These are phyloP conservation scores for Neurospora sp. DNA, from an alignment of 2,329 filamentous ascomycete genomes.

Conservation along the genomic window DNA sequence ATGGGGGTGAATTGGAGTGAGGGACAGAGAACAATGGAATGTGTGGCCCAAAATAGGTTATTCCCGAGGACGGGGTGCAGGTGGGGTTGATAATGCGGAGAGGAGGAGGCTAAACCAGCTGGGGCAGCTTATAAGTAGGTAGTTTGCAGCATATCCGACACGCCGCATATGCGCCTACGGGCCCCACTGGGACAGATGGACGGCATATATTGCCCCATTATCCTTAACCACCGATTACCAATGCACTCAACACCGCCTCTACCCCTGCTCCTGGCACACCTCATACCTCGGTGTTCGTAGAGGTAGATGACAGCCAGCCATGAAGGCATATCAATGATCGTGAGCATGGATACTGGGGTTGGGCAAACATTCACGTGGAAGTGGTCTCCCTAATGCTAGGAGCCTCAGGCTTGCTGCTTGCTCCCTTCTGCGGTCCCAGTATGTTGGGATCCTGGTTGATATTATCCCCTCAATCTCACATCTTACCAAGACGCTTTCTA, in stretches of 20 bases:
- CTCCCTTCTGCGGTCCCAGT: not conserved
- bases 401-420: not conserved
- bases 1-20: not conserved
- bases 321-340: not conserved
- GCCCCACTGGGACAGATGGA: not conserved
- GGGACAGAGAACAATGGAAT: conserved; percentile 5
- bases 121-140: conserved; percentile 14
- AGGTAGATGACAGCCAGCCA: not conserved
- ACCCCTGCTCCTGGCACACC: conserved; percentile 5
- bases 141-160: conserved; percentile 6
- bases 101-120: conserved; percentile 9
- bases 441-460: not conserved
- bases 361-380: not conserved
- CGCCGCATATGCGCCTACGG: not conserved
- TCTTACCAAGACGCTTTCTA: not conserved
- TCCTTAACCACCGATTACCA: not conserved
- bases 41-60: conserved; percentile 2
- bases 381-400: not conserved
- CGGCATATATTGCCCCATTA: not conserved
- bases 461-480: conserved; percentile 2
- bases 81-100: conserved; percentile 10
- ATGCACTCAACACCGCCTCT: conserved; percentile 8
- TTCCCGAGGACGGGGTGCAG: not conserved
- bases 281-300: not conserved
- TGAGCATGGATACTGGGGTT: not conserved